Percentiles rank a stretch among this genome's conserved stretches.
Evolutionary conservation across 495 filamentous ascomycete genomes (phyloP).

Genomic region (Penicillium nucicola): DNA sequence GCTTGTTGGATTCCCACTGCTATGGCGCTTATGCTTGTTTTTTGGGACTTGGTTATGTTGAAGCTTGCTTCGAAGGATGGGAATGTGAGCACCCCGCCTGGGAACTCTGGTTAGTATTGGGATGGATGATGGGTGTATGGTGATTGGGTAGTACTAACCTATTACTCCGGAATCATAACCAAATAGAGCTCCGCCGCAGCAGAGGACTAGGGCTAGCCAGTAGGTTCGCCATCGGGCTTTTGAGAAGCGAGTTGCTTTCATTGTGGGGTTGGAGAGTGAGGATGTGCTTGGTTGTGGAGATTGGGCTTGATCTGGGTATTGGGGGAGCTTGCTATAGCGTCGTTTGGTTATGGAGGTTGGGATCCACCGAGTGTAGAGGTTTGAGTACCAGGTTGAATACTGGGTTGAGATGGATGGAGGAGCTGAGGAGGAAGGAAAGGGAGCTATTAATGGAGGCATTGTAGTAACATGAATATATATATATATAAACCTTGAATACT

Average conservation of each 20-base stretch:
- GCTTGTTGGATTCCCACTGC: constrained; percentile 48
- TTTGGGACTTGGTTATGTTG: constrained; percentile 27
- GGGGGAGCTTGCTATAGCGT: constrained; percentile 9
- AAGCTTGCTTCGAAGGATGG: constrained; percentile 45
- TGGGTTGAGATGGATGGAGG: constrained; percentile 4
- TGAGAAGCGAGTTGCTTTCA: constrained; percentile 26
- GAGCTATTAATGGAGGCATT: neutral
- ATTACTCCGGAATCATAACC: constrained; percentile 47
- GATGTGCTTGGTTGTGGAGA: neutral
- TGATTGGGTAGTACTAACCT: constrained; percentile 20
- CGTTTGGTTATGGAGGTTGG: constrained; percentile 7
- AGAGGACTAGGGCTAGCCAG: constrained; percentile 49
- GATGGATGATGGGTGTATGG: neutral
- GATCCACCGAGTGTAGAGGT: constrained; percentile 1
- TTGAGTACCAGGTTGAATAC: constrained; percentile 8
- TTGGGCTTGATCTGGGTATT: constrained; percentile 5
- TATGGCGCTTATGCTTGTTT: constrained; percentile 41
- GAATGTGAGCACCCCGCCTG: constrained; percentile 48
- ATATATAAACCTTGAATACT: neutral
- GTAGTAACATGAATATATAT: neutral
- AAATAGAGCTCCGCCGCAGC: constrained; percentile 42
- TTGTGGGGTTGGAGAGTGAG: neutral
- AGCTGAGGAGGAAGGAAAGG: constrained; percentile 1
- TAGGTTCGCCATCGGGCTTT: constrained; percentile 45
- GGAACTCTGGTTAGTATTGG: neutral